A percentile compares a stretch with the other conserved stretches of the same genome.
phyloP scores from a whole-genome alignment of 2,329 filamentous ascomycete genomes.

The Cladosporium cucumerinum region DNA sequence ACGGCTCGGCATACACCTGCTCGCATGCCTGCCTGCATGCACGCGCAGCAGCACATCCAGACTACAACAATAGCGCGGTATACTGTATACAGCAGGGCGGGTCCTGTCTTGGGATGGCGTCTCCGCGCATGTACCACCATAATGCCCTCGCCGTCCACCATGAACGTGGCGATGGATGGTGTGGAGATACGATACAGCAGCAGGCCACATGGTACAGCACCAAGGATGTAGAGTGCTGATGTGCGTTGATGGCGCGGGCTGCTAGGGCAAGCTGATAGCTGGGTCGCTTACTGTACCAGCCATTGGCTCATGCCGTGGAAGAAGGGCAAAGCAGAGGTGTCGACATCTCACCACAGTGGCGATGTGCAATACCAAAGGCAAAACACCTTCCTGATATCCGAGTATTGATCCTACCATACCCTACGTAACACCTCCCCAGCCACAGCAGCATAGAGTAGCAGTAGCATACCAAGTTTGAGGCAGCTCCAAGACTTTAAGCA shows the following conservation, averaged over 20 bases:
- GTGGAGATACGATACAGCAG: constrained; percentile 5
- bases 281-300: not conserved
- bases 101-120: not conserved
- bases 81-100: not conserved
- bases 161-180: constrained; percentile 5
- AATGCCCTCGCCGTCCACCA: not conserved
- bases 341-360: not conserved
- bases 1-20: not conserved
- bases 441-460: not conserved
- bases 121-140: constrained; percentile 1
- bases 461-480: constrained; percentile 3
- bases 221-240: not conserved
- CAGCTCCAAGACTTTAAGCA: constrained; percentile 12
- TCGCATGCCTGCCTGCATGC: not conserved
- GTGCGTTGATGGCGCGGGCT: not conserved
- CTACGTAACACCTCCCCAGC: not conserved
- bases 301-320: not conserved
- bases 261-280: not conserved
- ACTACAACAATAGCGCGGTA: not conserved
- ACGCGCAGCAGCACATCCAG: not conserved
- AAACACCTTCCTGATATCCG: not conserved
- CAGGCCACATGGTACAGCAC: not conserved
- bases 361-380: not conserved
- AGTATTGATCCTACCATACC: not conserved
- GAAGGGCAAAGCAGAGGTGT: not conserved